Evolutionary conservation across 495 filamentous ascomycete species (phyloP), one percentile per base, ranked within the genome.

Genomic region (Podospora pseudocomata): DNA sequence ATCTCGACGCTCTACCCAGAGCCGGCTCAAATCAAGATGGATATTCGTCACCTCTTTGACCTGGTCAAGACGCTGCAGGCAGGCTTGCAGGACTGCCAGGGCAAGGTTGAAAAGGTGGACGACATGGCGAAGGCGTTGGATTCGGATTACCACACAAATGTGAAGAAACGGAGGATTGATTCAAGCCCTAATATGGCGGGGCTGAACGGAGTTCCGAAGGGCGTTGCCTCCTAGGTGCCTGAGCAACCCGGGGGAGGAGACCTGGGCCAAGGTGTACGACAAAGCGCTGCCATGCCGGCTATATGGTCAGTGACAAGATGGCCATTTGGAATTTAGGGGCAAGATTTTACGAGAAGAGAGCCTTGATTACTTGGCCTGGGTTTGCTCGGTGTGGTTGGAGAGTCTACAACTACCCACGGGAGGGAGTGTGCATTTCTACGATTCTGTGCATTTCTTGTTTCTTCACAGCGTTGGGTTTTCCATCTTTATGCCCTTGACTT

Each of bases 1-100:
- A 23, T 80, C 18, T 67, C 72, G 61, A 63, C 66, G 0, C n/a
- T 76, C 11, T 72, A 69, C 19, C 68, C 75, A 2, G 66, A 65
- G 4, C 32, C 65, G 2, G 55, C 55, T 5, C 63, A 71, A 26
- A n/a, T 73, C 1, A 20, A 20, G 2, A 60, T 34, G 4, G 65
- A 72, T 23, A 32, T 74, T 0, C 23, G 44, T 1, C 23, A 4
- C 4, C 54, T 74, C 60, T 70, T 69, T 15, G 26, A 5, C 44
- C 15, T 15, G 26, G 20, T 62, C 1, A 57, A 59, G 1, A n/a
- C 13, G 2, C 19, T 70, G 4, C 44, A 44, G 7, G 49, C 20
- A 0, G 26, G 58, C 18, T 13, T 72, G 2, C 54, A 64, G 13
- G 57, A 63, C 1, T 19, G 67, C 26, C 58, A 69, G n/a, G 58